Conservation (phyloP, 1,139 yeast genomes). For the Pichia terricola region DNA sequence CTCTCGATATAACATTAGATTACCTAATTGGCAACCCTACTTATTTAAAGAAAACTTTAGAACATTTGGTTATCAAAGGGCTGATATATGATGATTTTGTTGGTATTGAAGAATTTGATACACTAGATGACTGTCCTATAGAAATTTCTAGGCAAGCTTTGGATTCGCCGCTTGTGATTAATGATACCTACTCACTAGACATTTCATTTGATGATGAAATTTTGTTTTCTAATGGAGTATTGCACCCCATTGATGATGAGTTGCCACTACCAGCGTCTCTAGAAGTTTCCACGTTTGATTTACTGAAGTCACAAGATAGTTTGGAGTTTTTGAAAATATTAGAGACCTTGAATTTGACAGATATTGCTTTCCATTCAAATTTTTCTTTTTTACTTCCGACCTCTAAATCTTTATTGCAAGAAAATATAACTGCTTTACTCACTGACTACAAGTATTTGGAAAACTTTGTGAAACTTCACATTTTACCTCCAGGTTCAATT, state of each 20-base stretch:
- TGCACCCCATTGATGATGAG: slow-evolving; percentile 57
- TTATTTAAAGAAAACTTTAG: slow-evolving; percentile 42
- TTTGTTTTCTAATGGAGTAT: slow-evolving; percentile 75
- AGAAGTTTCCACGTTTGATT: slow-evolving; percentile 44
- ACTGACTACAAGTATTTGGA: slow-evolving; percentile 34
- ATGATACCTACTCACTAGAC: not conserved
- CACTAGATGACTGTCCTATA: slow-evolving; percentile 27
- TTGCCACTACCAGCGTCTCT: slow-evolving; percentile 46
- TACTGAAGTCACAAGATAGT: slow-evolving; percentile 43
- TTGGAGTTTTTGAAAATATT: slow-evolving; percentile 42
- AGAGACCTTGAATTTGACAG: slow-evolving; percentile 25
- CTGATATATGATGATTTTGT: slow-evolving; percentile 59
- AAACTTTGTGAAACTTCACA: slow-evolving; percentile 56
- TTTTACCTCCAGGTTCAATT: slow-evolving; percentile 47
- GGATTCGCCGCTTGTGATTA: not conserved
- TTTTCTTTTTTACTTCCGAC: slow-evolving; percentile 75
- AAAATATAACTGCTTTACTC: slow-evolving; percentile 40
- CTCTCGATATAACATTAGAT: slow-evolving; percentile 49
- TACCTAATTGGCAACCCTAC: slow-evolving; percentile 47
- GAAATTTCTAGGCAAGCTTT: slow-evolving; percentile 3
- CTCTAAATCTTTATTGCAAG: slow-evolving; percentile 42
- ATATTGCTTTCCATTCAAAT: slow-evolving; percentile 25
- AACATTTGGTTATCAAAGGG: slow-evolving; percentile 51
- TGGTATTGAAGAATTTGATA: slow-evolving; percentile 25
- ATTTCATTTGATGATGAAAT: slow-evolving; percentile 44